Conservation (phyloP, 2,329 filamentous ascomycete species). For the Truncatella angustata region DNA sequence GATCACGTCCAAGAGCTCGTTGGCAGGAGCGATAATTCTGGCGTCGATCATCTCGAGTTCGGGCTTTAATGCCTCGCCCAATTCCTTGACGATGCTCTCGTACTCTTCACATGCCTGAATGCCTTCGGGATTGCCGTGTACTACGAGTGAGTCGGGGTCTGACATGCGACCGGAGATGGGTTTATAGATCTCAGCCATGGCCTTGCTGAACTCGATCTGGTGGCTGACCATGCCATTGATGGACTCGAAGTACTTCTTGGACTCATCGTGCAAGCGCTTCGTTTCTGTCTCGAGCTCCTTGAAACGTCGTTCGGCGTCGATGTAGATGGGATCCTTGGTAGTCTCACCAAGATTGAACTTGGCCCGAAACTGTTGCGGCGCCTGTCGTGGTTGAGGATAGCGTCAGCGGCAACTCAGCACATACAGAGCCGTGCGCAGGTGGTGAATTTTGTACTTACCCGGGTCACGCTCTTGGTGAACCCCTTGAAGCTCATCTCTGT, state of each 20-base stretch:
- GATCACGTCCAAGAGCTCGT: conserved; percentile 91
- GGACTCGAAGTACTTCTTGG: conserved; percentile 93
- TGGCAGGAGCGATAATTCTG: conserved; percentile 85
- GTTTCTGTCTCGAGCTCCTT: conserved; percentile 93
- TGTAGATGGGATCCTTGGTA: conserved; percentile 92
- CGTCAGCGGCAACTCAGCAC: background rate
- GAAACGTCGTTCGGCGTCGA: conserved; percentile 91
- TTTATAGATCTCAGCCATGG: conserved; percentile 95
- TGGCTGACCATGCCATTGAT: conserved; percentile 98
- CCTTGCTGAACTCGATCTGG: conserved; percentile 97
- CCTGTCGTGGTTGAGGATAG: conserved; percentile 40
- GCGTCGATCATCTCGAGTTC: conserved; percentile 98
- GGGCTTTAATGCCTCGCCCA: conserved; percentile 83
- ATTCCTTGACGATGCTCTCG: conserved; percentile 82
- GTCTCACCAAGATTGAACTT: conserved; percentile 95
- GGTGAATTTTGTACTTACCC: conserved; percentile 55
- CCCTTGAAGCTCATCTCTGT: conserved; percentile 90
- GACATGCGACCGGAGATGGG: conserved; percentile 95
- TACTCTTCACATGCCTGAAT: conserved; percentile 97
- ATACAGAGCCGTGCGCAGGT: background rate
- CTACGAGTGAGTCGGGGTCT: conserved; percentile 78
- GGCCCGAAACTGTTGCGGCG: conserved; percentile 87
- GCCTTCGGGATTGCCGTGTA: conserved; percentile 87
- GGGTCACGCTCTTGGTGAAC: conserved; percentile 82
- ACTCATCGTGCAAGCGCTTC: conserved; percentile 91